Conservation (phyloP, 176 grass and related monocot species). For the Carex littledalei region DNA sequence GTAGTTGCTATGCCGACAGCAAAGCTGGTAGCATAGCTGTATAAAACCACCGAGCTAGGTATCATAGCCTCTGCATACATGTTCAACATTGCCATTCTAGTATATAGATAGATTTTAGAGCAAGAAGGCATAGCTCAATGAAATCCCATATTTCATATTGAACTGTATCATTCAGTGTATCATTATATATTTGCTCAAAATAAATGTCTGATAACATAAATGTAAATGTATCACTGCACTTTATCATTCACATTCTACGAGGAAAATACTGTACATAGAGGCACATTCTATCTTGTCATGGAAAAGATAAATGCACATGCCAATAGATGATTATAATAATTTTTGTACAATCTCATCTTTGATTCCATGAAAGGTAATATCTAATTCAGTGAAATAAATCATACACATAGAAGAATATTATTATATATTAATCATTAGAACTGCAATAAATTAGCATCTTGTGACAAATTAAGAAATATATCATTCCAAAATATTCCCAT, state of each 20-base stretch:
- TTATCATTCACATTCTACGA: conserved; percentile 1
- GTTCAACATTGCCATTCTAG: background rate
- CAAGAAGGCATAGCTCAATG: background rate
- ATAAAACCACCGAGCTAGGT: background rate
- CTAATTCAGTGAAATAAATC: background rate
- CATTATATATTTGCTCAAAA: background rate
- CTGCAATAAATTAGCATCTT: background rate
- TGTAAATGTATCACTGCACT: background rate
- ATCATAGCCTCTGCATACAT: background rate
- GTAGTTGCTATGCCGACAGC: background rate
- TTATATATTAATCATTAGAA: background rate
- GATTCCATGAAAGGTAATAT: background rate
- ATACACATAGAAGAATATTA: background rate
- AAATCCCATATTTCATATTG: background rate
- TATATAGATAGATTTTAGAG: background rate
- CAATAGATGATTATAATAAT: background rate
- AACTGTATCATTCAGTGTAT: background rate
- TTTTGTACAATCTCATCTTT: background rate
- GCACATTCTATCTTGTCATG: conserved; percentile 4
- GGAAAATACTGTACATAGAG: background rate
- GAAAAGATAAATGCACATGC: background rate
- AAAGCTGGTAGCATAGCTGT: background rate
- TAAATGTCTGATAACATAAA: background rate
- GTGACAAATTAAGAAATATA: background rate
- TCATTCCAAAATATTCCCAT: conserved; percentile 8